These are phyloP conservation scores for Elsinoe australis DNA, from an alignment of 2,329 filamentous ascomycete species.

Conservation along the genomic window DNA sequence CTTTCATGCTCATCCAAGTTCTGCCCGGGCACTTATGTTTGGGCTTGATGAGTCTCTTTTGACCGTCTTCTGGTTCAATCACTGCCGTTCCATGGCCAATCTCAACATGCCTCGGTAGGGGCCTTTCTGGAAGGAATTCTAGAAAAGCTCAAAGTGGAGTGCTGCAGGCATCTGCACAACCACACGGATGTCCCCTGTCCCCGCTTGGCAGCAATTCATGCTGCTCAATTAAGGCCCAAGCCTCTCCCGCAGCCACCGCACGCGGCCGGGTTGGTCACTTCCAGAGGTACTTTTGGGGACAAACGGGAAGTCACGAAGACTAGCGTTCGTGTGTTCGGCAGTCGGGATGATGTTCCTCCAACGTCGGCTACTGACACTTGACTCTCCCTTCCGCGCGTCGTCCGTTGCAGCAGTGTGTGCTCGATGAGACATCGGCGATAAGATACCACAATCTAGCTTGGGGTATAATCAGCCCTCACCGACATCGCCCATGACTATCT, in stretches of 20 bases:
- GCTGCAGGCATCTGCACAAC: background rate
- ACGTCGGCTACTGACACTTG: constrained; percentile 8
- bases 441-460: background rate
- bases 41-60: constrained; percentile 5
- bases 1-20: constrained; percentile 2
- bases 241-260: constrained; percentile 16
- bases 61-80: background rate
- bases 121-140: constrained; percentile 1
- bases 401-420: too few relatives aligned
- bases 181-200: background rate
- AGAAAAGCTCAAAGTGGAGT: background rate
- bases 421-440: constrained; percentile 2
- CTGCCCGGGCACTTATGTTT: constrained; percentile 9
- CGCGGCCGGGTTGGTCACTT: constrained; percentile 12
- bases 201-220: too few relatives aligned
- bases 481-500: constrained; percentile 7
- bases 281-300: background rate
- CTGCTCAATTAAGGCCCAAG: constrained; percentile 14
- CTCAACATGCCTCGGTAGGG: constrained; percentile 10
- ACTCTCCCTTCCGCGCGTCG: background rate
- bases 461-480: background rate
- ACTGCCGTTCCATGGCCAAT: too few relatives aligned
- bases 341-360: constrained; percentile 15
- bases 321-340: constrained; percentile 2
- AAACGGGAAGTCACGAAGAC: constrained; percentile 8